Conservation (phyloP, 768 basidiomycete genomes). For the Termitomyces sp. region DNA sequence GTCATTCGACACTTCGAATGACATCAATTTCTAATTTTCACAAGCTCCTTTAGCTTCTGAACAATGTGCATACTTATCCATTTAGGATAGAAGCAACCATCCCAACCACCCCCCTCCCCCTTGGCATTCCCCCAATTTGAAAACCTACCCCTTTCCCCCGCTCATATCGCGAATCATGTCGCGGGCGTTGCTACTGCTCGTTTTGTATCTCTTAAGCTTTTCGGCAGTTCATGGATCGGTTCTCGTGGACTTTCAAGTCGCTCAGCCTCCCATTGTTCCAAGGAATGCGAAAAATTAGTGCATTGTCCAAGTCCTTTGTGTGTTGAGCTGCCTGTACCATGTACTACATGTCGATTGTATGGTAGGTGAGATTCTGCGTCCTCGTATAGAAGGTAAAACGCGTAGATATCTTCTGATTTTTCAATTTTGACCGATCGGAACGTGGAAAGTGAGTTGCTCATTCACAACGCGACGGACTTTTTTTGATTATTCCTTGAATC, state of each 20-base stretch:
- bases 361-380: constrained; percentile 64
- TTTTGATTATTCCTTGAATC: constrained; percentile 24
- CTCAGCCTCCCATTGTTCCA: constrained; percentile 69
- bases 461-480: neutral
- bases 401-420: neutral
- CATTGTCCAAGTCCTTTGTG: constrained; percentile 58
- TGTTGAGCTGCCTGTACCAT: constrained; percentile 15
- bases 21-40: neutral
- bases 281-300: constrained; percentile 52
- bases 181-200: constrained; percentile 11
- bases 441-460: constrained; percentile 54
- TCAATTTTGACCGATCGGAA: constrained; percentile 33
- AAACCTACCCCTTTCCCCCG: neutral
- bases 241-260: constrained; percentile 63
- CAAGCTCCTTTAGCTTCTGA: neutral
- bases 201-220: constrained; percentile 10
- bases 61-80: neutral
- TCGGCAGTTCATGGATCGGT: constrained; percentile 34
- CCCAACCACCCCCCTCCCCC: constrained; percentile 1
- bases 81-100: neutral
- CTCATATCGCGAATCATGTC: constrained; percentile 9
- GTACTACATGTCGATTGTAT: neutral
- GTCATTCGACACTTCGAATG: constrained; percentile 4
- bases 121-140: neutral
- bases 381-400: constrained; percentile 57